Base-by-base conservation (phyloP, 768 basidiomycete genomes). In the Kwoniella europaea region DNA sequence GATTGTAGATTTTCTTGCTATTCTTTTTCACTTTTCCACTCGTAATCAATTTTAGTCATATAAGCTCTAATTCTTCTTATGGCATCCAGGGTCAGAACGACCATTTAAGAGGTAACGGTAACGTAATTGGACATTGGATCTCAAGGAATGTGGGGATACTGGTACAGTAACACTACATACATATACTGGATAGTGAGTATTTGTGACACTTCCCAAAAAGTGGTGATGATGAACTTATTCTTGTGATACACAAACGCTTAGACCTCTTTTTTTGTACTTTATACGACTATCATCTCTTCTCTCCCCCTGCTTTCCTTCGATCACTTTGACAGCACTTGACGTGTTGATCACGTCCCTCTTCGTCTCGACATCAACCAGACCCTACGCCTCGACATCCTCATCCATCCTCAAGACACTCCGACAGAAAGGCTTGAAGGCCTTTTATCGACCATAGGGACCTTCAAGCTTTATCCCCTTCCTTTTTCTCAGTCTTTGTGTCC, bases 21-120 rank as follows among this genome's bases (percentile, higher is more conserved):
- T 35, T 35, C 35, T 7, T 35, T 35, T 35, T 35, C 46, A 50
- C 46, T 15, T 50, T 10, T 18, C 46, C 46, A 18, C 46, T 50
- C 46, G 46, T 50, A 50, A 50, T 50, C 46, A 50, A 13, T 50
- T 50, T 50, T 50, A 50, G 46, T 50, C 46, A 50, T 50, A 50
- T 50, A 50, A 50, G 46, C 46, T 50, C 10, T 50, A 10, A 15
- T 12, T 7, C 46, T 50, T 50, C 18, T 50, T 18, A 50, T 15
- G 46, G 46, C 46, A 50, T 50, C 18, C 46, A 50, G 46, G 46
- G 46, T 50, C 1, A 18, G 46, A 18, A 50, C 9, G 46, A 13
- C 13, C 18, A 46, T 46, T 13, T n/a, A 46, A 3, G 18, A 3
- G 15, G 46, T 46, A 46, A 12, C 12, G 18, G 46, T 50, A 50